Percentiles rank a stretch among this genome's conserved stretches.
phyloP scores from a whole-genome alignment of 495 filamentous ascomycete genomes.

The Rhypophila decipiens region DNA sequence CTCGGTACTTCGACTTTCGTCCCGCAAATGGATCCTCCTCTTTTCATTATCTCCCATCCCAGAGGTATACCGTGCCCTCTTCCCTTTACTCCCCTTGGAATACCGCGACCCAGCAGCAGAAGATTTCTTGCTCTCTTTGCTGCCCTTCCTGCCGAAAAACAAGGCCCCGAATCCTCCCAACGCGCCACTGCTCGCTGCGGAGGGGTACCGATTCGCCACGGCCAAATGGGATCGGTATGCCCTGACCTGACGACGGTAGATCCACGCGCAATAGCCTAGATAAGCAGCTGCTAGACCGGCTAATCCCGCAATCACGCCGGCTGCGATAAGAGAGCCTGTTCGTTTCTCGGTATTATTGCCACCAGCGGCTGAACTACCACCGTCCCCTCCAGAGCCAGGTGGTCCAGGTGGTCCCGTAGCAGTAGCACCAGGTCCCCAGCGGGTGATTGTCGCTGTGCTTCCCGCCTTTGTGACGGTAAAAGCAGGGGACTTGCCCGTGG shows the following conservation, averaged over 20 bases:
- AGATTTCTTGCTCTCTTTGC: slow-evolving; percentile 10
- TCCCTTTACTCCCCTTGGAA: too few relatives aligned
- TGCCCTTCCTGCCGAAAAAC: slow-evolving; percentile 19
- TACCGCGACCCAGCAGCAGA: too few relatives aligned
- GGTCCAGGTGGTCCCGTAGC: slow-evolving; percentile 13
- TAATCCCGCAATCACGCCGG: slow-evolving; percentile 56
- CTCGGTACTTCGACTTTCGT: too few relatives aligned
- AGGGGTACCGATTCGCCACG: slow-evolving; percentile 40
- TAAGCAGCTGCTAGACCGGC: slow-evolving; percentile 53
- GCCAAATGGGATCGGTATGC: slow-evolving; percentile 59
- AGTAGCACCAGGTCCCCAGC: slow-evolving; percentile 25
- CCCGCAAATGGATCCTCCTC: too few relatives aligned
- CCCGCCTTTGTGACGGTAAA: slow-evolving; percentile 59
- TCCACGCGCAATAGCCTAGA: slow-evolving; percentile 65
- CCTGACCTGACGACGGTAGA: slow-evolving; percentile 57
- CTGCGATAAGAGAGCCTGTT: slow-evolving; percentile 55
- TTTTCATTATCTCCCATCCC: too few relatives aligned
- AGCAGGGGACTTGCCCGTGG: slow-evolving; percentile 56
- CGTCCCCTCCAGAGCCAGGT: not conserved
- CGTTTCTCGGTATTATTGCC: slow-evolving; percentile 23
- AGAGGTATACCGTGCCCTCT: too few relatives aligned
- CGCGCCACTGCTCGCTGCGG: slow-evolving; percentile 2
- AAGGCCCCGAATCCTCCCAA: slow-evolving; percentile 13
- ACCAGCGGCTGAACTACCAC: too few relatives aligned
- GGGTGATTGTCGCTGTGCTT: slow-evolving; percentile 48